Evolutionary conservation across 2,329 filamentous ascomycete species (phyloP), one percentile per base, ranked within the genome.

Genomic region (Scopulariopsis brevicaulis): DNA sequence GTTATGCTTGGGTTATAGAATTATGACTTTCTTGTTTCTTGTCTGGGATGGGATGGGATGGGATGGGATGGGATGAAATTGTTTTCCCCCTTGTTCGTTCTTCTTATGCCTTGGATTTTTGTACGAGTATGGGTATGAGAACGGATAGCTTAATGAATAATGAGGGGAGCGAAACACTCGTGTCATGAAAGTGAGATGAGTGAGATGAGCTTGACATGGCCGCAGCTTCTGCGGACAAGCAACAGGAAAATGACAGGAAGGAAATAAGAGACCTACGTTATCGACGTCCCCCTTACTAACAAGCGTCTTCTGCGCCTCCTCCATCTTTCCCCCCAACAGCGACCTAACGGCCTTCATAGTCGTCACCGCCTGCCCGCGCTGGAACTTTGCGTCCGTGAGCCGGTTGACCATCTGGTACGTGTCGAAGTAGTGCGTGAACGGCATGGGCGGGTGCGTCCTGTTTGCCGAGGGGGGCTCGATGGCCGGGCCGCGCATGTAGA

Each of bases 341-440:
- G 79, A 79, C 24, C 93, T 85, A 58, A 97, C 85, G 6, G 87
- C 90, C 75, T 97, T 97, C 94, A 99, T 99, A 56, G 90, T 78
- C 6, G 86, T 90, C 55, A 91, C 84, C 28, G 90, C 85, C 71
- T 96, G 93, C 0, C 78, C 79, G 52, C 82, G 77, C 1, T 81
- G 83, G 71, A 91, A 96, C 14, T 85, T 84, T 0, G 73, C 74
- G 20, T 85, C 80, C 56, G 86, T 80, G 18, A 99, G 83, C 65
- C 90, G 84, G 66, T 87, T 87, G 18, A 97, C 94, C 5, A 97
- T 81, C 15, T 84, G 86, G 71, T 94, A 99, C 25, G 87, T 96
- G 73, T 99, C 93, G 71, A 99, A 99, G 73, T 97, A 91, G 73
- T 99, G 94, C 37, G 96, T 85, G 68, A 96, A 95, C 1, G 86